Conservation (phyloP, 164 flowering plant genomes). For the Dillenia suffruticosa region DNA sequence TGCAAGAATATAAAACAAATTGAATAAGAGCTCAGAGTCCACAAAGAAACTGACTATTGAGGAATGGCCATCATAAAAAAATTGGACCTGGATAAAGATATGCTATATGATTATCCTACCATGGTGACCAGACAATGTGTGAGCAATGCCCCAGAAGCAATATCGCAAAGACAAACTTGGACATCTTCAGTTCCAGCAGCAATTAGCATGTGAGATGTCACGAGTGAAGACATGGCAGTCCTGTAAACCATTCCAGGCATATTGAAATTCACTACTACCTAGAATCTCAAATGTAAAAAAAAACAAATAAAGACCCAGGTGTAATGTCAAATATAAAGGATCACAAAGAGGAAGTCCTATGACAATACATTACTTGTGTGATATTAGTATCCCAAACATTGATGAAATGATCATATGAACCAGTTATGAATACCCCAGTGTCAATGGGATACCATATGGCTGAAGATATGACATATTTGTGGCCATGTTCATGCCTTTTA, state of each 20-base stretch:
- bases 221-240: constrained; percentile 86
- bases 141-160: constrained; percentile 94
- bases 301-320: constrained; percentile 2
- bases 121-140: constrained; percentile 95
- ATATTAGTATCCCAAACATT: constrained; percentile 97
- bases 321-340: background rate
- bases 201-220: constrained; percentile 88
- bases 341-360: too few relatives aligned
- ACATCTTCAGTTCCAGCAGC: constrained; percentile 99
- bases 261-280: constrained; percentile 81
- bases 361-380: constrained; percentile 41
- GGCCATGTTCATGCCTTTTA: constrained; percentile 75
- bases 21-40: background rate
- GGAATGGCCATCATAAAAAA: background rate
- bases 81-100: background rate
- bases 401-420: constrained; percentile 78
- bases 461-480: constrained; percentile 73
- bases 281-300: constrained; percentile 10
- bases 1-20: constrained; percentile 29
- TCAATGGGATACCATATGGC: constrained; percentile 97
- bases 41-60: background rate
- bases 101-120: constrained; percentile 43
- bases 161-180: constrained; percentile 97
- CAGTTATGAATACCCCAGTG: constrained; percentile 87
- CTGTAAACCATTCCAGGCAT: constrained; percentile 96